Evolutionary conservation across 2,329 filamentous ascomycete genomes (phyloP).

Genomic region (Samsoniella hepiali): DNA sequence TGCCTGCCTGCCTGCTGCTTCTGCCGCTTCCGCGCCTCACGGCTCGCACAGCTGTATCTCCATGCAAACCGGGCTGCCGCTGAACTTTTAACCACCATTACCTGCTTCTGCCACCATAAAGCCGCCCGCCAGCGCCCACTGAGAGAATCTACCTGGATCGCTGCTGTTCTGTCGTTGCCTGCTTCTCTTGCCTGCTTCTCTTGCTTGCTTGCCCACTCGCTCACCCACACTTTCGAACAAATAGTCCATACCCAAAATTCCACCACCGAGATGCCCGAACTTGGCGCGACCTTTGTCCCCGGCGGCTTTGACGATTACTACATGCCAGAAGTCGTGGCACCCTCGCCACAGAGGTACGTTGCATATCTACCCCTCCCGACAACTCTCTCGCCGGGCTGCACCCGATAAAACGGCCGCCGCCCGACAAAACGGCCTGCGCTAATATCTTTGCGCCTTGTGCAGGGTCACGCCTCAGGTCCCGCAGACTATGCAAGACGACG

Average conservation of each 20-base stretch:
- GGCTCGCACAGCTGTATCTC: background rate
- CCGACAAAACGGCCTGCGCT: conserved; percentile 3
- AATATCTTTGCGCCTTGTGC: conserved; percentile 27
- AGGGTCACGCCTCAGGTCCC: conserved; percentile 95
- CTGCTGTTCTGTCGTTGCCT: background rate
- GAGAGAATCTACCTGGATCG: background rate
- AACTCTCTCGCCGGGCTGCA: background rate
- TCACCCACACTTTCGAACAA: background rate
- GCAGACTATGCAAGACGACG: conserved; percentile 92
- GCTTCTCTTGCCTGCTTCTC: background rate
- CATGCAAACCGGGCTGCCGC: background rate
- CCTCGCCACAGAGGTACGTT: conserved; percentile 55
- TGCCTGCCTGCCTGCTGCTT: background rate
- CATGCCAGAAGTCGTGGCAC: conserved; percentile 58
- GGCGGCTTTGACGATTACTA: conserved; percentile 58
- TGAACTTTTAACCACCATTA: background rate
- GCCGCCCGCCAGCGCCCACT: background rate
- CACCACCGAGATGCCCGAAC: conserved; percentile 16
- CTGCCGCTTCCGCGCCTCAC: background rate
- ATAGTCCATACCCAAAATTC: background rate
- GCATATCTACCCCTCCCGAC: conserved; percentile 6
- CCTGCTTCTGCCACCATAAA: background rate
- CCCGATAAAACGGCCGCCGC: background rate
- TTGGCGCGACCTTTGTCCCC: conserved; percentile 58
- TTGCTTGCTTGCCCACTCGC: background rate